Conservation (phyloP, 768 basidiomycete species). For the Tubosaeta brunneosetosa region DNA sequence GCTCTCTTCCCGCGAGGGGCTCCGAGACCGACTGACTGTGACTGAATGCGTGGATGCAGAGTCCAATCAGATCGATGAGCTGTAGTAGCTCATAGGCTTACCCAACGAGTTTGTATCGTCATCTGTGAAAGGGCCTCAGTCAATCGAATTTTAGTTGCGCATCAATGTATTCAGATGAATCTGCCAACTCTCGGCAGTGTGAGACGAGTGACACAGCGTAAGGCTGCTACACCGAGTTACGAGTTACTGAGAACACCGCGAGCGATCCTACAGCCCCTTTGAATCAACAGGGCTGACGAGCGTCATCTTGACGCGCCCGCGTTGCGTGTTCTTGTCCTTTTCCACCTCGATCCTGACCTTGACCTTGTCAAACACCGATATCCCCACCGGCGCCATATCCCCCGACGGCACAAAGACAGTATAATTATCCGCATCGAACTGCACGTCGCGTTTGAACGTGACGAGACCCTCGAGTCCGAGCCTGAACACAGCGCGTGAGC, state of each 20-base stretch:
- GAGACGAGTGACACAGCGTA: too few relatives aligned
- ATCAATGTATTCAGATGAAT: too few relatives aligned
- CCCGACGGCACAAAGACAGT: slow-evolving; percentile 60
- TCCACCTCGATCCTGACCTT: slow-evolving; percentile 87
- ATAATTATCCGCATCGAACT: slow-evolving; percentile 91
- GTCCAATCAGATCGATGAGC: too few relatives aligned
- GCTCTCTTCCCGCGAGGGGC: too few relatives aligned
- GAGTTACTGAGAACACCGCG: not conserved
- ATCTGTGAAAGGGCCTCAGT: too few relatives aligned
- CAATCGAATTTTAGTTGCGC: too few relatives aligned
- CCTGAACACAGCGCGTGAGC: slow-evolving; percentile 35
- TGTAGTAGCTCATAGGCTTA: too few relatives aligned
- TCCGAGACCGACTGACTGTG: too few relatives aligned
- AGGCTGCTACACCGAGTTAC: too few relatives aligned
- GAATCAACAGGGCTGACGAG: slow-evolving; percentile 65
- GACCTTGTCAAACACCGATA: slow-evolving; percentile 48
- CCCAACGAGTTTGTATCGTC: too few relatives aligned
- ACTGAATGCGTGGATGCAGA: too few relatives aligned
- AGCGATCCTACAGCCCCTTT: slow-evolving; percentile 30
- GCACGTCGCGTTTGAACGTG: slow-evolving; percentile 85
- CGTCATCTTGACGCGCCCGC: slow-evolving; percentile 85
- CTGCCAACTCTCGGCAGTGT: too few relatives aligned
- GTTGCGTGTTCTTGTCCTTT: slow-evolving; percentile 90
- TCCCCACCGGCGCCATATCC: not conserved
- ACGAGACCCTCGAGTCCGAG: slow-evolving; percentile 93